Base-by-base conservation (phyloP, 371 early-diverging fungal species). In the Actinomortierella ambigua region DNA sequence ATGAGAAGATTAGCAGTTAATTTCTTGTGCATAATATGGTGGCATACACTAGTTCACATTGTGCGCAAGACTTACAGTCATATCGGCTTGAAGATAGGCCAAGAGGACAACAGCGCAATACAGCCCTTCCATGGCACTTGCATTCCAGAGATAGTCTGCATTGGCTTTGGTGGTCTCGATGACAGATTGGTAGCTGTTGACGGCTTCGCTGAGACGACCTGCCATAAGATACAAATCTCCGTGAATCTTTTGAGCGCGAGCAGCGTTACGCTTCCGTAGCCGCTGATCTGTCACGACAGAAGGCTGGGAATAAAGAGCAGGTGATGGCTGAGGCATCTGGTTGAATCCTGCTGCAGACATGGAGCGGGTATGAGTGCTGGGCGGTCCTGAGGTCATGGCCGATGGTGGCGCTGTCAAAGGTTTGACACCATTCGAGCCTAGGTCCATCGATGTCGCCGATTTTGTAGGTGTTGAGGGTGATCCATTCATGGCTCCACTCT, bases 151-250 rank as follows among this genome's bases (percentile, higher is more conserved):
- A 66, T 77, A 89, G 69, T 94, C 95, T 3, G 80, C 77, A 47
- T 80, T 85, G 13, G 79, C 64, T 61, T 88, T 89, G 53, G 91
- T 79, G 44, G 79, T 75, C 13, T 93, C 94, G 22, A 92, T 86
- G 5, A 92, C 90, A 41, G 81, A 65, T 23, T 81, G 76, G 61
- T 87, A 94, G 50, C 89, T 90, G 65, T 17, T 64, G 8, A 91
- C 84, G 9, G 95, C 94, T 61, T 87, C 84, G 2, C 92, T 91
- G 29, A 90, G 59, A 44, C 89, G 73, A 23, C 95, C 95, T 23
- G 92, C 88, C 71, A 95, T 69, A 47, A 95, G 57, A 68, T 86
- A 91, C 49, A 93, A 71, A 73, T 95, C 95, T 1, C 86, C 92
- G 22, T 92, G 67, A 20, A 95, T 62, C 59, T 95, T 95, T 58